phyloP scores from a whole-genome alignment of 2,329 filamentous ascomycete species.

The Sarocladiaceae sp. region DNA sequence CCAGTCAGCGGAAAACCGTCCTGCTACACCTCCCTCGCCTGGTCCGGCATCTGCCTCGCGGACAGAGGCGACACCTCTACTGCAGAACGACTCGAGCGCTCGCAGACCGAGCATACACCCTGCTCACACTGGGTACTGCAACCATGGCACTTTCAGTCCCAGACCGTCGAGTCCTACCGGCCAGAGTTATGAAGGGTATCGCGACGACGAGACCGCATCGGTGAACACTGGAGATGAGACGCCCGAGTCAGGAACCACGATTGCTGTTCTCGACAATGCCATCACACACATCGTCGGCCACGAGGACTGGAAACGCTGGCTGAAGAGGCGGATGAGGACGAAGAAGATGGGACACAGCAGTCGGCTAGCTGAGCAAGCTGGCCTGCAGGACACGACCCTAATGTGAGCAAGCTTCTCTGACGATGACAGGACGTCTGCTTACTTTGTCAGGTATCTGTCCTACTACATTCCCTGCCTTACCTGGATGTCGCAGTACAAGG shows the following conservation, averaged over 20 bases:
- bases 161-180: conserved; percentile 47
- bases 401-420: conserved; percentile 54
- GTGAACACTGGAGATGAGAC: conserved; percentile 25
- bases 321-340: conserved; percentile 48
- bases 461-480: conserved; percentile 92
- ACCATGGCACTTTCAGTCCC: conserved; percentile 75
- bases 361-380: conserved; percentile 66
- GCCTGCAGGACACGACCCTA: conserved; percentile 65
- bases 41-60: conserved; percentile 17
- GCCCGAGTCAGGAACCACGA: conserved; percentile 25
- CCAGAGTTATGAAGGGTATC: conserved; percentile 15
- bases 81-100: conserved; percentile 23
- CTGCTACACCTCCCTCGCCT: conserved; percentile 19
- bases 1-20: conserved; percentile 12
- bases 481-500: conserved; percentile 85
- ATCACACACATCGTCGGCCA: conserved; percentile 33
- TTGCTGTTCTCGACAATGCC: conserved; percentile 34
- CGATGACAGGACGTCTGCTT: background rate
- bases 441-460: conserved; percentile 65
- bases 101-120: conserved; percentile 21
- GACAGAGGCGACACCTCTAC: conserved; percentile 49
- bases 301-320: conserved; percentile 44
- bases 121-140: conserved; percentile 49
- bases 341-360: conserved; percentile 71
- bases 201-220: conserved; percentile 13